Evolutionary conservation across 176 grass and related monocot species (phyloP), one percentile per base, ranked within the genome.

Genomic region (Cymbopogon citratus): DNA sequence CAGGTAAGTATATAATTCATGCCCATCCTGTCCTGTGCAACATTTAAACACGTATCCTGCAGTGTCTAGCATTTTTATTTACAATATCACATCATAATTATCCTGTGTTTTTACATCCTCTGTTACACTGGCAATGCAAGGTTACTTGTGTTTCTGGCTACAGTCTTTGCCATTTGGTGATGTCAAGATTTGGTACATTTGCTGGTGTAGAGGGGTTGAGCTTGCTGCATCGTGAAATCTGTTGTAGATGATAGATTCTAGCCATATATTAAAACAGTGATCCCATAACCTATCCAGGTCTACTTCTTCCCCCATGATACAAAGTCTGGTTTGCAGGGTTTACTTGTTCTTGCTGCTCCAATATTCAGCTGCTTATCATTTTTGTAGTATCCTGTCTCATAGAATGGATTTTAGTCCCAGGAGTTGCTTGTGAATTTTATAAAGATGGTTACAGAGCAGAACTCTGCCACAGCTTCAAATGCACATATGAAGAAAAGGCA

Each of bases 211-310:
- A 98, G 87, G 92, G 95, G 38, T 71, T 98, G 95, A 18, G 95
- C 90, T 61, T 98, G 92, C 86, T 98, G 95, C 88, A 88, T 98
- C 64, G 76, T 98, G 15, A 93, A 98, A 71, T 86, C 92, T 61
- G 92, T 98, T 4, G 95, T 98, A 21, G 92, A 95, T 79, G 95
- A 98, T 77, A 93, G 89, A 66, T 98, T 91, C 66, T 98, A 89
- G 95, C 95, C 95, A 35, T 98, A 90, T 38, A 84, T 98, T 33
- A 93, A 91, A 76, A 98, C 92, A 29, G 86, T 83, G 84, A 95
- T 95, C 67, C 95, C 95, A 0, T 95, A 95, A 59, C 95, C 95
- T 57, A 95, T 98, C 74, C 95, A 98, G 92, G 95, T 98, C 31
- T 81, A 45, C 31, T 75, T 34, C 31, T 75, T 34, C 49, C 18